Evolutionary conservation across 495 filamentous ascomycete species (phyloP).

Genomic region (Xylaria sp.): DNA sequence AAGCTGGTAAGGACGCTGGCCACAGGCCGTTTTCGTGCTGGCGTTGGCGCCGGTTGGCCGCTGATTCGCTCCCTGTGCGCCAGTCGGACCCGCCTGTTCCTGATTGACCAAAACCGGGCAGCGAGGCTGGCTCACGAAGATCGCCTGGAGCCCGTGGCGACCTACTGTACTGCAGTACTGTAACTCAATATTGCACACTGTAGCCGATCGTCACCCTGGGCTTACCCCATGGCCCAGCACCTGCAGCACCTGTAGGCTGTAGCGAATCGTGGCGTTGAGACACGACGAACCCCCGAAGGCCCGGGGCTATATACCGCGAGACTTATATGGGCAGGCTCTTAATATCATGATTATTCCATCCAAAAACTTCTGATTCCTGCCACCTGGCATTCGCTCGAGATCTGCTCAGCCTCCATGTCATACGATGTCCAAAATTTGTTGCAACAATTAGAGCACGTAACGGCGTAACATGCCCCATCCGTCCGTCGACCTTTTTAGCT

Average conservation of each 20-base stretch:
- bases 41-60: constrained; percentile 5
- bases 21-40: constrained; percentile 7
- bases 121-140: not conserved
- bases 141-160: not conserved
- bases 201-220: not conserved
- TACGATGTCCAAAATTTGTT: constrained; percentile 1
- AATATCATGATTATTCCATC: not conserved
- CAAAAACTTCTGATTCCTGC: not conserved
- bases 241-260: no score
- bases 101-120: not conserved
- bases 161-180: not conserved
- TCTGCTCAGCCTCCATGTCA: not conserved
- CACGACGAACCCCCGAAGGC: not conserved
- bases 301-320: not conserved
- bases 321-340: not conserved
- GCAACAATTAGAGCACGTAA: not conserved
- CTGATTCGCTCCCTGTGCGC: constrained; percentile 16
- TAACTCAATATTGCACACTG: constrained; percentile 4
- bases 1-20: no score
- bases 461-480: not conserved
- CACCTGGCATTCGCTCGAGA: not conserved
- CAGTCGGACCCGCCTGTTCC: not conserved
- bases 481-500: not conserved
- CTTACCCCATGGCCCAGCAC: constrained; percentile 10
- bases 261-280: constrained; percentile 15